Evolutionary conservation across 1,284 basidiomycete species (phyloP).

Genomic region (Apiotrichum brassicae): DNA sequence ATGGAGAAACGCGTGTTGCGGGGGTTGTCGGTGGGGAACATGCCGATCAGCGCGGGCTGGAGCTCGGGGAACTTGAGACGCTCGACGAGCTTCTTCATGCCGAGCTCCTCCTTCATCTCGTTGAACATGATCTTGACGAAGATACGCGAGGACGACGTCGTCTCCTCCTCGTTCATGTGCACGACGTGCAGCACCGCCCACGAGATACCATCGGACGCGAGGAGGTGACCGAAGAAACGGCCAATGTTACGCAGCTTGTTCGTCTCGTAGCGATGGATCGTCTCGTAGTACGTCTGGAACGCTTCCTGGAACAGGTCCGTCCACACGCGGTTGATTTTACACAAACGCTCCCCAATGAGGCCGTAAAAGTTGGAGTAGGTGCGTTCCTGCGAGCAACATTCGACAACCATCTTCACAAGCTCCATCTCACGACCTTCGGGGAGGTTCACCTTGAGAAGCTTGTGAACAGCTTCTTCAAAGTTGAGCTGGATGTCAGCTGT

Average conservation of each 20-base stretch:
- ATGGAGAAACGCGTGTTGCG: conserved; percentile 96
- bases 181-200: conserved; percentile 81
- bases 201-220: conserved; percentile 78
- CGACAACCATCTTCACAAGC: conserved; percentile 96
- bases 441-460: conserved; percentile 87
- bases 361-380: conserved; percentile 96
- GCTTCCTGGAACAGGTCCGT: conserved; percentile 80
- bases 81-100: conserved; percentile 72
- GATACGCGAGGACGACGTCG: conserved; percentile 91
- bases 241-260: conserved; percentile 96
- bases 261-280: conserved; percentile 97
- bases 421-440: conserved; percentile 93
- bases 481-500: conserved; percentile 53
- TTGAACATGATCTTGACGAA: conserved; percentile 95
- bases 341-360: conserved; percentile 89
- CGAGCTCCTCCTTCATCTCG: conserved; percentile 91
- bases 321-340: conserved; percentile 92
- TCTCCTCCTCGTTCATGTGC: conserved; percentile 96
- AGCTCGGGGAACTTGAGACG: conserved; percentile 82
- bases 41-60: conserved; percentile 63
- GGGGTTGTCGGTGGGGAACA: conserved; percentile 95
- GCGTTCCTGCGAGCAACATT: conserved; percentile 98
- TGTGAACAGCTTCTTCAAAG: conserved; percentile 98
- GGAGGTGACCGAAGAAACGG: conserved; percentile 86
- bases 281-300: conserved; percentile 86